These are phyloP conservation scores for Penicillium salamii DNA, from an alignment of 495 filamentous ascomycete genomes.

Conservation along the genomic window DNA sequence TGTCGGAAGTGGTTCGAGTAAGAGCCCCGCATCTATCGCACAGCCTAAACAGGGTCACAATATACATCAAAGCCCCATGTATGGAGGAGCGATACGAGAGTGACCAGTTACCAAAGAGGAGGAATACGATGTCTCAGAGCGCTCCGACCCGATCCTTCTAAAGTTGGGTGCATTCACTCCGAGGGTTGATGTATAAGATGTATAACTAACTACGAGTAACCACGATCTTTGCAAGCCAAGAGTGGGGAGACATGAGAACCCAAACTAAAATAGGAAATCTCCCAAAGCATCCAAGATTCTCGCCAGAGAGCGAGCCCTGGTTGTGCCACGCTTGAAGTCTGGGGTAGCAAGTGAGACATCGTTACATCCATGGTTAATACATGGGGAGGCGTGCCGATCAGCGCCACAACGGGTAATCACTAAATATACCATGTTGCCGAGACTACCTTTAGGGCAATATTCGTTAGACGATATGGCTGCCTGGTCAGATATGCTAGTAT, in stretches of 20 bases:
- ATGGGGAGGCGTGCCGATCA: conserved; percentile 16
- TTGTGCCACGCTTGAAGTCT: conserved; percentile 1
- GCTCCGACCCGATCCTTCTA: conserved; percentile 4
- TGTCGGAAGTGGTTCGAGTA: not conserved
- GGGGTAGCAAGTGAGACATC: conserved; percentile 25
- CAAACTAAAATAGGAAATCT: too few relatives aligned
- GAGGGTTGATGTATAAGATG: too few relatives aligned
- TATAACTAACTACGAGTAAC: not conserved
- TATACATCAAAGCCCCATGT: not conserved
- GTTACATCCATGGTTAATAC: too few relatives aligned
- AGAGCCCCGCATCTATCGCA: conserved; percentile 8
- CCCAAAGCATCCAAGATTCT: too few relatives aligned
- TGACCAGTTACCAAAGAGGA: not conserved
- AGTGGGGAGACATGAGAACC: not conserved
- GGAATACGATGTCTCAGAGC: conserved; percentile 13
- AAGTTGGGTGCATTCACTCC: not conserved
- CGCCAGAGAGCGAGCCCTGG: not conserved
- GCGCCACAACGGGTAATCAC: not conserved
- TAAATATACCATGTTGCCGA: too few relatives aligned
- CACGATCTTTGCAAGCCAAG: conserved; percentile 12
- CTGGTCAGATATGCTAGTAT: not conserved
- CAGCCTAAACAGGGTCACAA: not conserved
- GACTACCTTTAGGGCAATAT: not conserved
- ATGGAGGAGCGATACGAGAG: conserved; percentile 1
- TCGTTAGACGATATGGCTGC: not conserved